A percentile compares a stretch with the other conserved stretches of the same genome.
These are phyloP conservation scores for Capronia coronata DNA, from an alignment of 2,329 filamentous ascomycete species.

Conservation along the genomic window DNA sequence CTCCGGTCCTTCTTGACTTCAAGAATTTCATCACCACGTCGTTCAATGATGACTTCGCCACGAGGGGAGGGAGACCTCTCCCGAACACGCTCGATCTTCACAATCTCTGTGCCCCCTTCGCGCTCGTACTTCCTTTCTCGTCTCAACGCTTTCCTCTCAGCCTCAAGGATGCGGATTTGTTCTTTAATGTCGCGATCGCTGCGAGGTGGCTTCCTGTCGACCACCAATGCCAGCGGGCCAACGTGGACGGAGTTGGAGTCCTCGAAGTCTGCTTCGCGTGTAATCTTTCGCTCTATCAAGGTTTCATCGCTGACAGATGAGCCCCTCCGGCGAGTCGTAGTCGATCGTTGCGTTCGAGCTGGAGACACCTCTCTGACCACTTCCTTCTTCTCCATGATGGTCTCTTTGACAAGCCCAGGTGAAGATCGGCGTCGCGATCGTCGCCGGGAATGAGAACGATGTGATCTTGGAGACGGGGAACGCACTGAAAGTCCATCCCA, in stretches of 20 bases:
- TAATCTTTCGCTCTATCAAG: conserved; percentile 32
- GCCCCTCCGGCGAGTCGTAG: conserved; percentile 31
- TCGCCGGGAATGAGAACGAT: conserved; percentile 31
- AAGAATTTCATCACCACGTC: conserved; percentile 46
- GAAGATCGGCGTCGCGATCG: conserved; percentile 25
- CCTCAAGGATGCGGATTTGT: conserved; percentile 66
- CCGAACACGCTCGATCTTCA: conserved; percentile 26
- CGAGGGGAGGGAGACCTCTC: conserved; percentile 27
- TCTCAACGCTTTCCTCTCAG: conserved; percentile 53
- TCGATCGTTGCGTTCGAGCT: conserved; percentile 23
- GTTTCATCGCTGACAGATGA: conserved; percentile 35
- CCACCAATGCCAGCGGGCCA: conserved; percentile 44
- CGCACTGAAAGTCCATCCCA: conserved; percentile 31
- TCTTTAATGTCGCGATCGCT: conserved; percentile 61
- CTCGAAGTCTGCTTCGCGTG: conserved; percentile 37
- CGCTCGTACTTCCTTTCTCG: conserved; percentile 50
- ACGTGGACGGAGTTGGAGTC: conserved; percentile 42
- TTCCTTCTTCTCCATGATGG: conserved; percentile 26
- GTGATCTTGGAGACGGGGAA: conserved; percentile 25
- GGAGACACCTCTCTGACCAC: conserved; percentile 25
- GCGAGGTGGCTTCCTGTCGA: conserved; percentile 44
- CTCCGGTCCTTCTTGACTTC: conserved; percentile 80
- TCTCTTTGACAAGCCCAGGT: conserved; percentile 23
- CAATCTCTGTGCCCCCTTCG: conserved; percentile 26
- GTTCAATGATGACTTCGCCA: conserved; percentile 33